Conservation (phyloP, 805 yeast genomes). For the Debaryomyces castellii region DNA sequence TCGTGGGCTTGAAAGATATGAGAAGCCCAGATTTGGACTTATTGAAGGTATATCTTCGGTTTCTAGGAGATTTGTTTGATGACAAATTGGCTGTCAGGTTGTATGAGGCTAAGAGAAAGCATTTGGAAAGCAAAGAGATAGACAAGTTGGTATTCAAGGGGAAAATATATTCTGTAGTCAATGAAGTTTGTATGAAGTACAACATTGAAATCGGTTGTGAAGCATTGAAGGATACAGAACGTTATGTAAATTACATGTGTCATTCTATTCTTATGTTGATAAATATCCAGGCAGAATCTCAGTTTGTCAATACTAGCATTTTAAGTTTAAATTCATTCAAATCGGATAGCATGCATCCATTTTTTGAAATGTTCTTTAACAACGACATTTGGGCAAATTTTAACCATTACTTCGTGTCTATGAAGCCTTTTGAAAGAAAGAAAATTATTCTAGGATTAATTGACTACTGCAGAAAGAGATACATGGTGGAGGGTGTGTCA, state of each 20-base stretch:
- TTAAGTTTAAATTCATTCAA: slow-evolving; percentile 23
- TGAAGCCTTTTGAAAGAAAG: slow-evolving; percentile 29
- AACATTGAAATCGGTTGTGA: slow-evolving; percentile 6
- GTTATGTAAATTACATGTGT: not conserved
- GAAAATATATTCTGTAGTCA: slow-evolving; percentile 20
- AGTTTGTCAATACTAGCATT: slow-evolving; percentile 14
- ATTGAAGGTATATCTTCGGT: slow-evolving; percentile 1
- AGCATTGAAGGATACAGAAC: not conserved
- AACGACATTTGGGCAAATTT: slow-evolving; percentile 18
- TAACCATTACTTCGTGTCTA: slow-evolving; percentile 8
- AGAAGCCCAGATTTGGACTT: not conserved
- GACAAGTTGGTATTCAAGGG: slow-evolving; percentile 40
- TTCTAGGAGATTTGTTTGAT: slow-evolving; percentile 8
- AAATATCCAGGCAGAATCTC: not conserved
- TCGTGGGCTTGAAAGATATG: slow-evolving; percentile 6
- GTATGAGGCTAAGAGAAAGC: not conserved
- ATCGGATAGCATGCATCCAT: slow-evolving; percentile 10
- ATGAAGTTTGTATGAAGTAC: slow-evolving; percentile 16
- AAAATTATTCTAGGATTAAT: slow-evolving; percentile 17
- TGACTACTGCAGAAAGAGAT: slow-evolving; percentile 5
- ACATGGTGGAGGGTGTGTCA: not conserved
- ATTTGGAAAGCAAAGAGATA: slow-evolving; percentile 25
- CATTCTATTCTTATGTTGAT: slow-evolving; percentile 4
- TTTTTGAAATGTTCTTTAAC: slow-evolving; percentile 24
- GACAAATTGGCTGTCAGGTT: not conserved